Percentiles rank a stretch among this genome's conserved stretches.
phyloP scores from a whole-genome alignment of 805 yeast genomes.

The Metschnikowia peoriensis region DNA sequence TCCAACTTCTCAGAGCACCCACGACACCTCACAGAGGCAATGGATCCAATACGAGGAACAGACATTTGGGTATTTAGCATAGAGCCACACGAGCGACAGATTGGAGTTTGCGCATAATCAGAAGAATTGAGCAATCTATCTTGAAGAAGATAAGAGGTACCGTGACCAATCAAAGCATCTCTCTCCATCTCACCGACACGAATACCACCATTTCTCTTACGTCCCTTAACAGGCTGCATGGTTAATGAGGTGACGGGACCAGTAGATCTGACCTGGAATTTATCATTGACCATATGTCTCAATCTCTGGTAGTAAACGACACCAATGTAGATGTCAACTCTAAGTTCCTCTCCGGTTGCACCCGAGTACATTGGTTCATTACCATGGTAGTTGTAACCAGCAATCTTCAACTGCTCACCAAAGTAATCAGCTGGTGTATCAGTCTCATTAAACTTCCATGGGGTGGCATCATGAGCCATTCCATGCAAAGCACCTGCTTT shows the following conservation, averaged over 20 bases:
- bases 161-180: conserved; percentile 98
- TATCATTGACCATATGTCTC: conserved; percentile 99
- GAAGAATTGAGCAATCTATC: conserved; percentile 94
- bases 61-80: conserved; percentile 84
- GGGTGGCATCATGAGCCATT: conserved; percentile 94
- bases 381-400: conserved; percentile 97
- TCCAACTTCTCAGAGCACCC: conserved; percentile 80
- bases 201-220: conserved; percentile 98
- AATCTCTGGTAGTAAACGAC: conserved; percentile 96
- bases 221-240: conserved; percentile 99
- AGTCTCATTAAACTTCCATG: conserved; percentile 87
- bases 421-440: conserved; percentile 97
- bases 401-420: conserved; percentile 82
- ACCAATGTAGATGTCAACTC: conserved; percentile 95
- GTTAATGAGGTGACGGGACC: conserved; percentile 97
- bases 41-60: conserved; percentile 86
- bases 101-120: conserved; percentile 87
- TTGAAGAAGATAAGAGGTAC: conserved; percentile 91
- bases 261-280: conserved; percentile 98
- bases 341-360: conserved; percentile 94
- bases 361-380: conserved; percentile 99
- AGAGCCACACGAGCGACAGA: conserved; percentile 94
- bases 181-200: conserved; percentile 99
- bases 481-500: conserved; percentile 98
- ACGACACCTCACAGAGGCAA: conserved; percentile 80